Evolutionary conservation across 2,329 filamentous ascomycete species (phyloP), one percentile per base, ranked within the genome.

Genomic region (Chaetothyriales sp.): DNA sequence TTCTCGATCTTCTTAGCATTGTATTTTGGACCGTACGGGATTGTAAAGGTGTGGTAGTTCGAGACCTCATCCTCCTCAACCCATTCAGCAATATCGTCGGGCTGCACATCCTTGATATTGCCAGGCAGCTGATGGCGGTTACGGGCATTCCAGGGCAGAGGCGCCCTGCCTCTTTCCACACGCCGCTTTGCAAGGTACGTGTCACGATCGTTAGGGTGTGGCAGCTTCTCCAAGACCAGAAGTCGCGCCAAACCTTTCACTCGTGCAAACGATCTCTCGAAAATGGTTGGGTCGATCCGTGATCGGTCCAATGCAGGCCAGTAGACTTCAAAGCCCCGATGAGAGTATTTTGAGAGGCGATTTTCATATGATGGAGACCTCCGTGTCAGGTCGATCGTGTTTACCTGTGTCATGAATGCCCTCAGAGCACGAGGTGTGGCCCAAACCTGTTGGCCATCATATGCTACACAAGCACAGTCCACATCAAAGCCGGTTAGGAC

Each of bases 401-500:
- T 94, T 63, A 80, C 76, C 66, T 94, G 88, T 0, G 86, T 90
- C 63, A 90, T 82, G 66, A 84, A 90, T 8, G 86, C 83, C 45
- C 80, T 80, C 13, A 94, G 66, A 1, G 87, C 87, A 52, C 88
- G 77, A 1, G 88, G 88, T 2, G 83, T 82, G 20, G 81, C 81
- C 62, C 83, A 94, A 18, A 94, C 86, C 62, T 92, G 84, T 18
- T 77, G 76, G 37, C 88, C 88, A 64, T 92, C 81, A 60, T 85
- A 94, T 2, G 86, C 86, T 20, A 81, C 84, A 55, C 86, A 86
- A 0, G 86, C 84, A 64, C 84, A 89, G 64, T 92, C 87, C 47
- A 94, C 87, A 60, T 94, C 88, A 60, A 94, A 94, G 0, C 88
- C 88, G 2, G 87, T 88, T 20, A 94, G 74, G 37, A 94, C 89